Conservation (phyloP, 2,329 filamentous ascomycete genomes). For the Cyphellophora attinorum region DNA sequence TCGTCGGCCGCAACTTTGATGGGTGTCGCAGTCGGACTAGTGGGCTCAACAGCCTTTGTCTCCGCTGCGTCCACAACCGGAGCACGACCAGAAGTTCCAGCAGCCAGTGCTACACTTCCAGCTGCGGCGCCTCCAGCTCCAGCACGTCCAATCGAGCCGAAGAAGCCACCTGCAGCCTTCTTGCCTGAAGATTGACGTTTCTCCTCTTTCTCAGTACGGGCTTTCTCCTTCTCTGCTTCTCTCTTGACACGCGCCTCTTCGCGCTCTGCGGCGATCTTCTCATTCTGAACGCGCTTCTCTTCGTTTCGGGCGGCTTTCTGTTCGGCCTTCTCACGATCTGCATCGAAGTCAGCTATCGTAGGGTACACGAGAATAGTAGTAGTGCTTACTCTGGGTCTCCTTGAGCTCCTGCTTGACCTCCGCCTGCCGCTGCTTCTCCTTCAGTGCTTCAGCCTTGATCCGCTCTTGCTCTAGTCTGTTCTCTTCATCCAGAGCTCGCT, state of each 20-base stretch:
- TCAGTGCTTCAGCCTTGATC: conserved; percentile 48
- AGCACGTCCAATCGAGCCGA: conserved; percentile 4
- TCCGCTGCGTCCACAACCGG: too few species aligned
- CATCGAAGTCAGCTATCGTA: too few species aligned
- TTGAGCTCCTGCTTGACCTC: conserved; percentile 27
- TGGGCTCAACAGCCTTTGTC: too few species aligned
- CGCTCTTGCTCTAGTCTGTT: conserved; percentile 55
- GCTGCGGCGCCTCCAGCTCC: not conserved
- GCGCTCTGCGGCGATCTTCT: conserved; percentile 11
- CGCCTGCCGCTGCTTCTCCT: conserved; percentile 29
- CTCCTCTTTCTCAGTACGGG: conserved; percentile 12
- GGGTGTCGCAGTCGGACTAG: too few species aligned
- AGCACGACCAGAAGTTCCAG: too few species aligned
- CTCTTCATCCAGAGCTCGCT: conserved; percentile 57
- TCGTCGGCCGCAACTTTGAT: conserved; percentile 2
- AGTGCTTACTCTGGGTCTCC: conserved; percentile 31
- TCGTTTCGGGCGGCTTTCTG: conserved; percentile 12
- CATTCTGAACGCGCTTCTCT: conserved; percentile 14
- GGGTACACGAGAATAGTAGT: too few species aligned
- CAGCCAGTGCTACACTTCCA: conserved; percentile 4
- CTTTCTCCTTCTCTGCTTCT: conserved; percentile 6
- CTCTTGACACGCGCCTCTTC: conserved; percentile 7
- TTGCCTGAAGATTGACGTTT: conserved; percentile 10
- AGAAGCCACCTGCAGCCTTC: conserved; percentile 2
- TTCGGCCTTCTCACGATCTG: conserved; percentile 17